Evolutionary conservation across 2,329 filamentous ascomycete species (phyloP), one percentile per base, ranked within the genome.

Genomic region (Drechmeria coniospora): DNA sequence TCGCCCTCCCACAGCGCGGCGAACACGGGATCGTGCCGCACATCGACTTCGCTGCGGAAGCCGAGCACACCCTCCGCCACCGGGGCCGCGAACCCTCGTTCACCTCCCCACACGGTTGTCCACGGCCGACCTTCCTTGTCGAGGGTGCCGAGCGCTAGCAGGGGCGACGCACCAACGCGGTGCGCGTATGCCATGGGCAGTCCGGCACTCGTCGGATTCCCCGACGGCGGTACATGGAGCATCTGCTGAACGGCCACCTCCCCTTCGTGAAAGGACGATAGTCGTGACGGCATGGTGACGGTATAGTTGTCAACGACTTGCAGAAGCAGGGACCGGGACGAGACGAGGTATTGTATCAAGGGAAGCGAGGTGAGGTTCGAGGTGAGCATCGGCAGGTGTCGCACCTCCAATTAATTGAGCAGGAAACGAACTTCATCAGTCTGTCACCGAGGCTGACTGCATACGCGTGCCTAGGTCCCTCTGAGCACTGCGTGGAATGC

Each of bases 71-170:
- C 64, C 22, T 66, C 58, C 2, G 69, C 73, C 0, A 86, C 53
- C 0, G 70, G 64, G 26, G 64, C 59, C 0, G 72, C 69, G 38
- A 87, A 79, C 0, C 78, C 79, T 1, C 65, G 51, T 32, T 74
- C 59, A 11, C 82, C 82, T n/a, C 80, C 80, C 71, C 78, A 79
- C 6, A 92, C 36, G 0, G 78, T 78, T 11, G 76, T 78, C 82
- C 82, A 92, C 2, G 79, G 80, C 13, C 68, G 57, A 2, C 65
- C 65, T 13, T 71, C 43, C 3, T 54, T 49, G 42, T 90, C 81
- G 2, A 86, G 52, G 0, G 79, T 69, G 1, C 82, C 82, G 12
- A 92, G 53, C 0, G 79, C 80, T 10, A 90, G 57, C 6, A 90
- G 58, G 1, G 79, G 73, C 1, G 71, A 74, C 11, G 54, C 53